Conservation (phyloP, 768 basidiomycete genomes). For the Phaeotremella skinneri region DNA sequence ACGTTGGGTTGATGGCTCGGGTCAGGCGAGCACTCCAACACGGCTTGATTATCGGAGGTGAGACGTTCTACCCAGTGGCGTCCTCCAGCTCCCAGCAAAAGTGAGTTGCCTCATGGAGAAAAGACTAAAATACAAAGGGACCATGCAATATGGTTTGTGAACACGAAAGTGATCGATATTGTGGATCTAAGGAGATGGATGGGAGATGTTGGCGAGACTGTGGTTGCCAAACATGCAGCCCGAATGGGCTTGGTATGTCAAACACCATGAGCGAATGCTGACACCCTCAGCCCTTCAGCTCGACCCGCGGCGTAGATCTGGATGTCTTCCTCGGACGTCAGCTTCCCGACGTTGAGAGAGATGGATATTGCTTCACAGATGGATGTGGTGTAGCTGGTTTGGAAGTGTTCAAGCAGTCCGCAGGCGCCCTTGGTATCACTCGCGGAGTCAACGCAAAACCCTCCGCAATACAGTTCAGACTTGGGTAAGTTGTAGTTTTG, state of each 20-base stretch:
- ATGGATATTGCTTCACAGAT: constrained; percentile 46
- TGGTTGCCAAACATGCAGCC: constrained; percentile 48
- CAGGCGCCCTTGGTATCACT: constrained; percentile 35
- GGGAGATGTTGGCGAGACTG: constrained; percentile 44
- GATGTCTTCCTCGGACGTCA: constrained; percentile 27
- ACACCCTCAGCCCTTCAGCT: constrained; percentile 39
- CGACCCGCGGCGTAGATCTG: constrained; percentile 43
- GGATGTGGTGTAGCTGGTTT: constrained; percentile 45
- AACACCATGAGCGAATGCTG: neutral
- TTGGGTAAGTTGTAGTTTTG: too few relatives aligned
- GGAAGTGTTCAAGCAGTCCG: constrained; percentile 38
- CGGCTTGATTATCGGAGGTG: constrained; percentile 43
- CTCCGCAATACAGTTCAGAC: constrained; percentile 48
- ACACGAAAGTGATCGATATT: constrained; percentile 32
- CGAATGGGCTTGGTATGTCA: constrained; percentile 44
- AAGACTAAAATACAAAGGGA: constrained; percentile 35
- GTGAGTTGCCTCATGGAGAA: constrained; percentile 17
- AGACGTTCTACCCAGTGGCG: constrained; percentile 42
- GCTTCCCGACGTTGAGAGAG: constrained; percentile 33
- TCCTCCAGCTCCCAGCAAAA: constrained; percentile 49
- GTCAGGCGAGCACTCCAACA: constrained; percentile 43
- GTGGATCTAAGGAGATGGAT: constrained; percentile 41
- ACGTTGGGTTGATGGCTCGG: constrained; percentile 43
- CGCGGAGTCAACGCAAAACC: constrained; percentile 37
- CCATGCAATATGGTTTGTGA: constrained; percentile 50